Percentiles rank a stretch among this genome's conserved stretches.
Conservation (phyloP, 352 stramenopile genomes). For the Pythium phragmitis region DNA sequence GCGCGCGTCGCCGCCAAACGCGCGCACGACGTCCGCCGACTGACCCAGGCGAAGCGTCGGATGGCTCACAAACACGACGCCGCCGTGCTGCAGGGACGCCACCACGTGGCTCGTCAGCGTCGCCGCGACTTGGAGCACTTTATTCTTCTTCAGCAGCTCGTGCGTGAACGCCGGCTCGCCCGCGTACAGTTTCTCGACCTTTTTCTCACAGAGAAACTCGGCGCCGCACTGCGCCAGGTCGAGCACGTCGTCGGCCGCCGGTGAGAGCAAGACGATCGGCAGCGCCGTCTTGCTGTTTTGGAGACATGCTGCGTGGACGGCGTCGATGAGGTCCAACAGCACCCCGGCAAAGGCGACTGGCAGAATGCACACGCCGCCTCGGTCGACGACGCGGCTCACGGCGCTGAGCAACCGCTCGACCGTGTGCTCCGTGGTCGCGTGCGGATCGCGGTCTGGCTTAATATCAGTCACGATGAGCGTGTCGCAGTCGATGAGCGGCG, state of each 20-base stretch:
- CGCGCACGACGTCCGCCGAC: conserved; percentile 49
- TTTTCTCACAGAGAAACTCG: conserved; percentile 86
- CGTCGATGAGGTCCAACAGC: conserved; percentile 79
- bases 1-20: conserved; percentile 55
- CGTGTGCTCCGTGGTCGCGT: conserved; percentile 66
- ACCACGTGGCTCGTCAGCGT: conserved; percentile 44
- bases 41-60: conserved; percentile 63
- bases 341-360: conserved; percentile 58
- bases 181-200: conserved; percentile 72
- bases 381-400: conserved; percentile 60
- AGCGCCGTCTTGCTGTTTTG: conserved; percentile 43
- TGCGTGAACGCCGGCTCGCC: conserved; percentile 74
- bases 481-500: conserved; percentile 74
- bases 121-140: conserved; percentile 46
- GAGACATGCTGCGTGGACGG: conserved; percentile 48
- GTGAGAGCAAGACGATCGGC: conserved; percentile 69
- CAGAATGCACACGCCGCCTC: conserved; percentile 69
- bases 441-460: conserved; percentile 69
- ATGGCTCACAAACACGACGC: conserved; percentile 76
- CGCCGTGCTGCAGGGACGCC: conserved; percentile 59
- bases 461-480: conserved; percentile 77
- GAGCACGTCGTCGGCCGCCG: conserved; percentile 46
- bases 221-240: conserved; percentile 54
- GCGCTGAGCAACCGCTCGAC: conserved; percentile 65
- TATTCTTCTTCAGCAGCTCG: conserved; percentile 47